Conservation (phyloP, 306 rosid species). For the Quercus cerris region DNA sequence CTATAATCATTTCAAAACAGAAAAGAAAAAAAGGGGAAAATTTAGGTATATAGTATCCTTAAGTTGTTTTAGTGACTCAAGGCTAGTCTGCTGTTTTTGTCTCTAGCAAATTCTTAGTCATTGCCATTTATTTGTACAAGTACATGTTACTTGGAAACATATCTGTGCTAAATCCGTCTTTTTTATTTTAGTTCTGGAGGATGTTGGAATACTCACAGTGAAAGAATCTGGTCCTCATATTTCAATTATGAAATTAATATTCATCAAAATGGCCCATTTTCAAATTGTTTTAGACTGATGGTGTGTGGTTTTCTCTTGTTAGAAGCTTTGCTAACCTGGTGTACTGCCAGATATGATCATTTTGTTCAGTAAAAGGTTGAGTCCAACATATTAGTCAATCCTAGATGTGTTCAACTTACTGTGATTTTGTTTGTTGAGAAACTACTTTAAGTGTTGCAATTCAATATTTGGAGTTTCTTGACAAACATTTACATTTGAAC, state of each 20-base stretch:
- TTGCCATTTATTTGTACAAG: not conserved
- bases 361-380: not conserved
- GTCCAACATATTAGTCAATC: constrained; percentile 19
- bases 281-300: not conserved
- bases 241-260: not conserved
- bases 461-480: constrained; percentile 19
- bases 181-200: not conserved
- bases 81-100: not conserved
- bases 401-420: not conserved
- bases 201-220: not conserved
- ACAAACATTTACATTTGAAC: not conserved
- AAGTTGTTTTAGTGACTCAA: not conserved
- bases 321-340: not conserved
- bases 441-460: constrained; percentile 1
- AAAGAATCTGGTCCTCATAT: not conserved
- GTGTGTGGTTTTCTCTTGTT: not conserved
- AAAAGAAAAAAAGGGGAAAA: not conserved
- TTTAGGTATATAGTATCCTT: not conserved
- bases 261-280: not conserved
- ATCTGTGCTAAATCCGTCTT: not conserved
- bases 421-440: constrained; percentile 23
- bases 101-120: not conserved
- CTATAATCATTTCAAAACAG: not conserved
- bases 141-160: not conserved
- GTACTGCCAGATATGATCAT: not conserved